A percentile compares a stretch with the other conserved stretches of the same genome.
These are phyloP conservation scores for Dactylorhiza incarnata DNA, from an alignment of 106 monocot species.

Conservation along the genomic window DNA sequence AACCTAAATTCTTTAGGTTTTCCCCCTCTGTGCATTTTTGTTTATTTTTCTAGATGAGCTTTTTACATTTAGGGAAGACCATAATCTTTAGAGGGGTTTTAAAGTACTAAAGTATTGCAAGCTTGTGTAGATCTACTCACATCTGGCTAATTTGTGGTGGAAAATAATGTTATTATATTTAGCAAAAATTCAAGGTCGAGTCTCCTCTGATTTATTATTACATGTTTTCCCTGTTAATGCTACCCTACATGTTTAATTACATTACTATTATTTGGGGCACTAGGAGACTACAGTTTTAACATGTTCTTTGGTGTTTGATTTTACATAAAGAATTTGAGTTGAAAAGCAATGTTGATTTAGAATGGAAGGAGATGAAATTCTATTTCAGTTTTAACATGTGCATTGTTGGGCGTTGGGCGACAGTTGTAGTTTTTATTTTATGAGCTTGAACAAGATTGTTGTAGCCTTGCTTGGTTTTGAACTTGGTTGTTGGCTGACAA, in stretches of 20 bases:
- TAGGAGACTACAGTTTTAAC: too few species aligned
- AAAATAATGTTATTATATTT: too few species aligned
- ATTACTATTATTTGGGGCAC: background rate
- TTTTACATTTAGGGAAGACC: background rate
- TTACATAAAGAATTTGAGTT: background rate
- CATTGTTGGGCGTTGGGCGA: too few species aligned
- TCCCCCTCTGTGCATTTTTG: background rate
- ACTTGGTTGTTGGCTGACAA: too few species aligned
- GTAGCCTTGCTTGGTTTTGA: too few species aligned
- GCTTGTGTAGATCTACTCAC: background rate
- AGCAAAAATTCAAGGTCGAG: background rate
- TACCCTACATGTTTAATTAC: background rate
- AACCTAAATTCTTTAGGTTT: background rate
- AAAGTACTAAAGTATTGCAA: background rate
- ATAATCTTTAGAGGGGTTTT: too few species aligned
- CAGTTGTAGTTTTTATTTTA: too few species aligned
- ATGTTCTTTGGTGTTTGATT: too few species aligned
- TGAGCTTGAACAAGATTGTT: too few species aligned
- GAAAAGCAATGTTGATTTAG: background rate
- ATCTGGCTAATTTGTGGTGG: too few species aligned
- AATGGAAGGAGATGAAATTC: background rate
- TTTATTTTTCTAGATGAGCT: background rate
- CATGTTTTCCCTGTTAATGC: background rate
- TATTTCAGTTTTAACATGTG: too few species aligned
- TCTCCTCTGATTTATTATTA: background rate